These are phyloP conservation scores for Phytophthora hybrid DNA, from an alignment of 352 stramenopile genomes.

Conservation along the genomic window DNA sequence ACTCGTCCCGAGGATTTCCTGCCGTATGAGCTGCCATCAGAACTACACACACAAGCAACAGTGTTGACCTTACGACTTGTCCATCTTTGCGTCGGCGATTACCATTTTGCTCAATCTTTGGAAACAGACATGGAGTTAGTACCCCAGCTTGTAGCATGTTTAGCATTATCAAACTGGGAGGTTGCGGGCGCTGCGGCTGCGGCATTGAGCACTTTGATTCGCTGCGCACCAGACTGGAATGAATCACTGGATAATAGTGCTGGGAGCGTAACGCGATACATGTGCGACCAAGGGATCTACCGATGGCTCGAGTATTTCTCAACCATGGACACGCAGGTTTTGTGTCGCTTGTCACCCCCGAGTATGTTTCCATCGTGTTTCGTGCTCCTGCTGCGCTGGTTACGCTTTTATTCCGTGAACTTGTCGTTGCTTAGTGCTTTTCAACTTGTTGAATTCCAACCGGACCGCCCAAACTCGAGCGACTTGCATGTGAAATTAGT, in stretches of 20 bases:
- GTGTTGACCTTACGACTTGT: conserved; percentile 20
- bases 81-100: conserved; percentile 7
- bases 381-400: conserved; percentile 35
- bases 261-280: conserved; percentile 6
- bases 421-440: conserved; percentile 22
- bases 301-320: conserved; percentile 22
- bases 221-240: neutral
- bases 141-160: conserved; percentile 5
- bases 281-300: conserved; percentile 19
- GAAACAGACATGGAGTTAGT: conserved; percentile 23
- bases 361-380: conserved; percentile 35
- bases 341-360: conserved; percentile 6
- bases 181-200: conserved; percentile 17
- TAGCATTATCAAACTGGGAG: conserved; percentile 19
- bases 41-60: conserved; percentile 12
- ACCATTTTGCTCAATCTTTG: conserved; percentile 10
- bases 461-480: neutral
- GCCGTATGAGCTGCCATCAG: conserved; percentile 7
- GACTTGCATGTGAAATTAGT: conserved; percentile 6
- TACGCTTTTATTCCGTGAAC: conserved; percentile 44
- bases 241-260: neutral
- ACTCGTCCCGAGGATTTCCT: conserved; percentile 20
- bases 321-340: conserved; percentile 1
- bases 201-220: conserved; percentile 14
- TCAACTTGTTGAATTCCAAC: conserved; percentile 1